Percentiles rank a stretch among this genome's conserved stretches.
phyloP scores from a whole-genome alignment of 768 basidiomycete species.

The Mycena indigotica region DNA sequence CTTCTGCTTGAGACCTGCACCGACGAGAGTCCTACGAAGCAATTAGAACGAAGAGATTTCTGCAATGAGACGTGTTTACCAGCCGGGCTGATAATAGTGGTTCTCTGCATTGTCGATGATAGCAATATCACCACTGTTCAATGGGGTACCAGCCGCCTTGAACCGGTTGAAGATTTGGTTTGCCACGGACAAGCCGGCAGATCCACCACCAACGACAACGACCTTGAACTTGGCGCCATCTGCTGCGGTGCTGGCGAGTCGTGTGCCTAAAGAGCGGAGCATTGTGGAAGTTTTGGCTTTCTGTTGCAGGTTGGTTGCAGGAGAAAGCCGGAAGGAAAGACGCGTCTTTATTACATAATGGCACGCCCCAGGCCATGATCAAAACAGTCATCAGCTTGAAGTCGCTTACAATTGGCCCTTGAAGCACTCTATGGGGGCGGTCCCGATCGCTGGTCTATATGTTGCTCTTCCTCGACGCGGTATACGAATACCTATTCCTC shows the following conservation, averaged over 20 bases:
- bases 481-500: no score
- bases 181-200: constrained; percentile 79
- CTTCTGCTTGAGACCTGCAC: constrained; percentile 80
- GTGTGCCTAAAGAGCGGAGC: constrained; percentile 9
- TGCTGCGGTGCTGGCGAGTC: constrained; percentile 30
- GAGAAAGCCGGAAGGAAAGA: no score
- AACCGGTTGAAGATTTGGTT: constrained; percentile 88
- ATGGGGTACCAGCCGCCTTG: constrained; percentile 62
- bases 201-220: constrained; percentile 85
- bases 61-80: neutral
- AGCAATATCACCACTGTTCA: constrained; percentile 78
- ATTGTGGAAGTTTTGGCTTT: constrained; percentile 2
- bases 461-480: no score
- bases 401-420: no score
- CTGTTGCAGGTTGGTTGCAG: no score
- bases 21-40: constrained; percentile 80
- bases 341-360: no score
- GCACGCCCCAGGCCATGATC: no score
- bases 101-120: constrained; percentile 80
- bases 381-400: no score
- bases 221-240: constrained; percentile 69
- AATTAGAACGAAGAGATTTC: constrained; percentile 6
- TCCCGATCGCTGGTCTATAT: no score
- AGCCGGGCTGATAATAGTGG: constrained; percentile 81
- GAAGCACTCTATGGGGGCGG: no score